Base-by-base conservation (phyloP, 2,329 filamentous ascomycete genomes). In the Xylaria sp. region DNA sequence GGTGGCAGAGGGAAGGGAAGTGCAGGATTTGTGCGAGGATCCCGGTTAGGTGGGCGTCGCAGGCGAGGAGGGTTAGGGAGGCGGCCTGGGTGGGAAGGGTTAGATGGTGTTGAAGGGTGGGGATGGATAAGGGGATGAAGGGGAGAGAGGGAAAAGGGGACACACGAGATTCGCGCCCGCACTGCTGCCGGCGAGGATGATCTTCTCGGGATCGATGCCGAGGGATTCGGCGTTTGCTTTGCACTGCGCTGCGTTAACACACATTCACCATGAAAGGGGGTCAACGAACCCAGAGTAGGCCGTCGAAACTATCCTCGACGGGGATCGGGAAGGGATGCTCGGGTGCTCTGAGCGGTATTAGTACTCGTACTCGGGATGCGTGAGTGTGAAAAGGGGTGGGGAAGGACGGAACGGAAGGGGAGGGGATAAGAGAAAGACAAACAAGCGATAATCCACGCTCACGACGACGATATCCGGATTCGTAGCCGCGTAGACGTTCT, bases 281-380 rank as follows among this genome's bases (percentile, higher is more conserved):
- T 42, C 6, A 1, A 39, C 61, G 8, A 67, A 75, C 74, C 74
- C 74, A 76, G 69, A 71, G 65, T 16, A 76, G 76, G 2, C 77
- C 79, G 62, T 82, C 80, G 56, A 79, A 80, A 54, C 77, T 78
- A 66, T 83, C 80, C 57, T 82, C 76, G 4, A 81, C 59, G 0
- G 77, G 77, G 54, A 75, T 76, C 0, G 80, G 80, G 55, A 79
- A 82, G 0, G 77, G 77, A 59, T 76, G 77, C 62, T 82, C 79
- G 2, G 80, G 80, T 0, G 80, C 80, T 64, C 80, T 81, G 23
- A 30, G 23, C 23, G 23, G 4, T 30, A 3, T 30, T 30, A 30
- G 23, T 30, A 30, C 23, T 30, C 23, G 23, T 30, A 30, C 4
- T 30, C 23, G 23, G 4, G 23, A 5, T 30, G 16, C 16, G 16